Percentiles rank a stretch among this genome's conserved stretches.
These are phyloP conservation scores for Neoascochyta sp. DNA, from an alignment of 2,329 filamentous ascomycete genomes.

Conservation along the genomic window DNA sequence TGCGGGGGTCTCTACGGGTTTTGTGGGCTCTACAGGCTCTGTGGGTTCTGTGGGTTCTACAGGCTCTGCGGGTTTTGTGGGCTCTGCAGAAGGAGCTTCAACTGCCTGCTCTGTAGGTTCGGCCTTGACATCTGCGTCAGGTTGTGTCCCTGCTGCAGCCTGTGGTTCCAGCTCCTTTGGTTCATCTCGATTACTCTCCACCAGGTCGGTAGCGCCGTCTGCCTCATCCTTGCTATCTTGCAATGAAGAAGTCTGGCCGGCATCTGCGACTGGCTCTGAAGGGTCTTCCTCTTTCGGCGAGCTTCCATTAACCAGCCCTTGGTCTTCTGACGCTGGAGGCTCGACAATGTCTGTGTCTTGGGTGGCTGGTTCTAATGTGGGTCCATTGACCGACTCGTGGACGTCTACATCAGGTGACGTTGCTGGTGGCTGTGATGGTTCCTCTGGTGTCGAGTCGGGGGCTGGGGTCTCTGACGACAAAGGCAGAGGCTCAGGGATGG, in stretches of 20 bases:
- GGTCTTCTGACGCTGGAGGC: conserved; percentile 4
- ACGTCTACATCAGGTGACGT: conserved; percentile 14
- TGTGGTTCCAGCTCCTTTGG: no score
- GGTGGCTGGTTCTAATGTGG: conserved; percentile 14
- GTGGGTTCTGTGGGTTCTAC: no score
- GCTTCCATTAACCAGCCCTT: conserved; percentile 4
- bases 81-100: conserved; percentile 1
- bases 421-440: conserved; percentile 13
- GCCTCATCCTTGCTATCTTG: no score
- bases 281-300: conserved; percentile 8
- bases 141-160: no score
- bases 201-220: no score
- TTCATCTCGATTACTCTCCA: no score
- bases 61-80: no score
- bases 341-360: conserved; percentile 7
- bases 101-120: no score
- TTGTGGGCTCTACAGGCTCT: no score
- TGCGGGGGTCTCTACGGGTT: no score
- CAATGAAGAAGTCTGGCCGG: no score
- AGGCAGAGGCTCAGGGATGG: conserved; percentile 12
- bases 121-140: conserved; percentile 1
- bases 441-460: conserved; percentile 15
- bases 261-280: conserved; percentile 1
- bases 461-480: conserved; percentile 16
- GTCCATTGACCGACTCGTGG: conserved; percentile 16